Conservation (phyloP, 495 filamentous ascomycete genomes). For the Penicillium desertorum region DNA sequence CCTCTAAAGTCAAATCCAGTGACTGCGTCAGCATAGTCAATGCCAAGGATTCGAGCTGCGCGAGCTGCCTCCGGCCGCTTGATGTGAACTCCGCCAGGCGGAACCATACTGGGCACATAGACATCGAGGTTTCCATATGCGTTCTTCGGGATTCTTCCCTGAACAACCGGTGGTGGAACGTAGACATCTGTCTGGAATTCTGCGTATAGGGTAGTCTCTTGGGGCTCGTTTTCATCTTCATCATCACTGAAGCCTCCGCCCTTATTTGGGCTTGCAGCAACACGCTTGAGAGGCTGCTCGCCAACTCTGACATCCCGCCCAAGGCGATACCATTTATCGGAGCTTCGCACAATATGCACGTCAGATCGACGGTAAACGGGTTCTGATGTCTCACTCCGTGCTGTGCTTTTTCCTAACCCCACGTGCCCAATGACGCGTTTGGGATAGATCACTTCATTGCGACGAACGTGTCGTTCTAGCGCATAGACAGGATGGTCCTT, state of each 20-base stretch:
- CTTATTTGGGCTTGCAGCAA: constrained; percentile 48
- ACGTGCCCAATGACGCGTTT: constrained; percentile 75
- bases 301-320: constrained; percentile 72
- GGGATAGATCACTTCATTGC: constrained; percentile 75
- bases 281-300: constrained; percentile 74
- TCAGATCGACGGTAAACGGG: constrained; percentile 76
- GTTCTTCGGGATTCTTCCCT: constrained; percentile 80
- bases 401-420: constrained; percentile 61
- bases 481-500: constrained; percentile 91
- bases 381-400: constrained; percentile 55
- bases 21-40: constrained; percentile 88
- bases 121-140: constrained; percentile 86
- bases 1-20: constrained; percentile 87
- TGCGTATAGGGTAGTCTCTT: constrained; percentile 62
- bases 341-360: constrained; percentile 70
- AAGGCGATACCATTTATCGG: constrained; percentile 83
- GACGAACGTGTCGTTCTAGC: constrained; percentile 81
- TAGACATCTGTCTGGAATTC: constrained; percentile 75
- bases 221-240: constrained; percentile 41
- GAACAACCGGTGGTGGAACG: constrained; percentile 67
- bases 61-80: constrained; percentile 61
- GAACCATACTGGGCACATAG: constrained; percentile 91
- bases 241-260: constrained; percentile 41
- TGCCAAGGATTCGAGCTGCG: constrained; percentile 72
- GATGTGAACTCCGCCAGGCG: constrained; percentile 74